Percentiles rank a stretch among this genome's conserved stretches.
Conservation (phyloP, 805 yeast species). For the Diddensiella transvaalensis region DNA sequence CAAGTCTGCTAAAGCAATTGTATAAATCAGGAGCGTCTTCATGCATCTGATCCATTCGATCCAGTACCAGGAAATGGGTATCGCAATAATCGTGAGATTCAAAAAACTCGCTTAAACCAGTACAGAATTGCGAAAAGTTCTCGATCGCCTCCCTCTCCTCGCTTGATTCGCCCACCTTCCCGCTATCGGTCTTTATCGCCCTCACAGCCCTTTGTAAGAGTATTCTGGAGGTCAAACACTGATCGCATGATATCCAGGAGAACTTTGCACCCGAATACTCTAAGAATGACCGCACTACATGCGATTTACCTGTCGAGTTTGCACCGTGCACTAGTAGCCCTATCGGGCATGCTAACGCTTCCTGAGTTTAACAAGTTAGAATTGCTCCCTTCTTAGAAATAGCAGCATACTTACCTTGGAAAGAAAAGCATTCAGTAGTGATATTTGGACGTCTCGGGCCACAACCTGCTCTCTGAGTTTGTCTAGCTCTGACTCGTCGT, state of each 20-base stretch:
- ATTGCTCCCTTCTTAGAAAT: background rate
- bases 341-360: constrained; percentile 29
- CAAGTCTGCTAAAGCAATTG: constrained; percentile 39
- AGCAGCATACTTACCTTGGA: constrained; percentile 11
- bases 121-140: constrained; percentile 41
- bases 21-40: constrained; percentile 41
- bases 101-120: constrained; percentile 37
- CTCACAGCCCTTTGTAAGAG: constrained; percentile 46
- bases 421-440: constrained; percentile 20
- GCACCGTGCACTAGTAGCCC: constrained; percentile 47
- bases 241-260: constrained; percentile 46
- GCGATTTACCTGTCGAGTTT: constrained; percentile 47
- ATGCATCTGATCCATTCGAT: constrained; percentile 46
- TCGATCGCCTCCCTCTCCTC: constrained; percentile 32
- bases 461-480: background rate
- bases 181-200: constrained; percentile 38
- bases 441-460: constrained; percentile 22
- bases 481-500: background rate
- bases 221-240: constrained; percentile 45
- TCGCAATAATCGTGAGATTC: constrained; percentile 32
- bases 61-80: constrained; percentile 48
- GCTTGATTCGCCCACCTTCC: constrained; percentile 17
- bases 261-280: constrained; percentile 27
- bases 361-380: background rate
- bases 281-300: constrained; percentile 36